Conservation (phyloP, 768 basidiomycete genomes). For the Galerina sulciceps region DNA sequence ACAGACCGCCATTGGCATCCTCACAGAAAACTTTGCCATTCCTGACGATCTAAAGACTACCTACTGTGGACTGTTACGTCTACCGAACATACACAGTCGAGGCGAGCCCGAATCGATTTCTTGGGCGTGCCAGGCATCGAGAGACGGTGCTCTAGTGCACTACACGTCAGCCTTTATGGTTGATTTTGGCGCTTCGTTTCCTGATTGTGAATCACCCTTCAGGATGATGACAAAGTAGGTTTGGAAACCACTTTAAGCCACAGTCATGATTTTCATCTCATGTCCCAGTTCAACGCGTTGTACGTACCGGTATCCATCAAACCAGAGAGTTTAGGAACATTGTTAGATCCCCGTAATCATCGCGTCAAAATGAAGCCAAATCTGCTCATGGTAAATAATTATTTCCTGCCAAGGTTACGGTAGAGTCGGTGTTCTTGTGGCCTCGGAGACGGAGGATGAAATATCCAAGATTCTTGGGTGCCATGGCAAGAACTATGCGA, state of each 20-base stretch:
- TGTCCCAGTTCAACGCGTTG: conserved; percentile 87
- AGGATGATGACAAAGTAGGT: conserved; percentile 91
- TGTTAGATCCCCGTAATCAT: conserved; percentile 62
- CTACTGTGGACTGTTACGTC: conserved; percentile 81
- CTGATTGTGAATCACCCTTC: conserved; percentile 4
- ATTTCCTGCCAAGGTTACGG: background rate
- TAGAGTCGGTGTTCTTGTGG: conserved; percentile 70
- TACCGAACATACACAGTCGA: conserved; percentile 45
- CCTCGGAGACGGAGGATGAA: conserved; percentile 84
- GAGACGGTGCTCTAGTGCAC: conserved; percentile 89
- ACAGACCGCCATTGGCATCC: conserved; percentile 48
- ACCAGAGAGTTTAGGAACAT: conserved; percentile 79
- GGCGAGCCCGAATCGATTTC: conserved; percentile 83
- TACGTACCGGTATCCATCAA: conserved; percentile 85
- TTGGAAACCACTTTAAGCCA: background rate
- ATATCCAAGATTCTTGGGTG: conserved; percentile 80
- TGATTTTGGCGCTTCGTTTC: conserved; percentile 1
- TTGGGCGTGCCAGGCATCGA: conserved; percentile 73
- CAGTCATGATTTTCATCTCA: background rate
- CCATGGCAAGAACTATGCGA: conserved; percentile 78
- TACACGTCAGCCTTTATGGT: conserved; percentile 69
- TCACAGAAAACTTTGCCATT: conserved; percentile 81
- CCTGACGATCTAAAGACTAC: conserved; percentile 76
- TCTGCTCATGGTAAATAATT: conserved; percentile 19
- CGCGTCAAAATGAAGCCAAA: conserved; percentile 65